Conservation (phyloP, 305 asterid species). For the Fraxinus ornus region DNA sequence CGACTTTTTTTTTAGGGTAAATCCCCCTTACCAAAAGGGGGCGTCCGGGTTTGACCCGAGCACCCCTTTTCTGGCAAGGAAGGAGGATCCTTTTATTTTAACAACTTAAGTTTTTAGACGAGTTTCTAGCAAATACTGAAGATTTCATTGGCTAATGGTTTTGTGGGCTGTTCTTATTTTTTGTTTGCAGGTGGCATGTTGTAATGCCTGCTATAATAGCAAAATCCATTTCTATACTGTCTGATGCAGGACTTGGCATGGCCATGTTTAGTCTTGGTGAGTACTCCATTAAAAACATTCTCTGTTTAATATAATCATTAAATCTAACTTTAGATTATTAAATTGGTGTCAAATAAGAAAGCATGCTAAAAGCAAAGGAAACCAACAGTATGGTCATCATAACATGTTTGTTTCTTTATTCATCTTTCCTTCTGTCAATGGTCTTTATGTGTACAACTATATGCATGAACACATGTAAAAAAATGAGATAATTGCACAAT, state of each 20-base stretch:
- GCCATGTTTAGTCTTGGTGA: constrained; percentile 84
- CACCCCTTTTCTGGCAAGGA: no score
- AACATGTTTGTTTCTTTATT: constrained; percentile 39
- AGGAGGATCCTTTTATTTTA: no score
- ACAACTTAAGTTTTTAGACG: neutral
- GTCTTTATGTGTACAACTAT: neutral
- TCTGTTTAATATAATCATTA: constrained; percentile 8
- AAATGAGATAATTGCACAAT: neutral
- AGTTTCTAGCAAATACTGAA: neutral
- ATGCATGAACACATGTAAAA: neutral
- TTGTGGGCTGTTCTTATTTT: neutral
- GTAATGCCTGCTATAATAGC: constrained; percentile 70
- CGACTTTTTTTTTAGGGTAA: neutral
- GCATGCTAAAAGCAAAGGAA: constrained; percentile 39
- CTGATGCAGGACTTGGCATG: constrained; percentile 88
- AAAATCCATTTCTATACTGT: constrained; percentile 66
- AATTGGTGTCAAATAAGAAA: constrained; percentile 27
- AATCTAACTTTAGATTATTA: constrained; percentile 9
- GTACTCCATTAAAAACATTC: constrained; percentile 10
- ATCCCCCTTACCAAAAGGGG: no score
- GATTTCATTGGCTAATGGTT: neutral
- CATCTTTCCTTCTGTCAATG: constrained; percentile 9
- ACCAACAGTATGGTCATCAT: constrained; percentile 31
- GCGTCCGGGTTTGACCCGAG: no score
- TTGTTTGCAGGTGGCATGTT: constrained; percentile 55